Evolutionary conservation across 768 basidiomycete genomes (phyloP).

Genomic region (Russula emetica): DNA sequence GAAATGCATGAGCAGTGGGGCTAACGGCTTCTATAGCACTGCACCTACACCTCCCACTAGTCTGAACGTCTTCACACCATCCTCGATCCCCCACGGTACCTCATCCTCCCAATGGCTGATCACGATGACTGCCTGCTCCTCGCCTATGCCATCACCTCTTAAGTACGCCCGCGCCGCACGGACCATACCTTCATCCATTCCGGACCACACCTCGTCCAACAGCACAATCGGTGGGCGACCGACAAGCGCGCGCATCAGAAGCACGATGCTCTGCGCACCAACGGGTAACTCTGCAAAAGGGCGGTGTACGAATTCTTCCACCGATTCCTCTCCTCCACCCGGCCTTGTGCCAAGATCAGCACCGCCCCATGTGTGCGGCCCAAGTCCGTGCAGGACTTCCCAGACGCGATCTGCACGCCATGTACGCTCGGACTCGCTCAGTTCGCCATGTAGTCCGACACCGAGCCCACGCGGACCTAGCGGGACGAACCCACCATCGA

Average conservation of each 20-base stretch:
- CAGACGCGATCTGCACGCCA: slow-evolving; percentile 45
- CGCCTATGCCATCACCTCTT: slow-evolving; percentile 45
- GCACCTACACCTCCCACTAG: slow-evolving; percentile 38
- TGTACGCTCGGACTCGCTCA: slow-evolving; percentile 38
- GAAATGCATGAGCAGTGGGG: too few relatives aligned
- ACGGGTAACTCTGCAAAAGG: slow-evolving; percentile 62
- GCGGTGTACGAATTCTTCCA: slow-evolving; percentile 43
- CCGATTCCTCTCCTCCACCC: slow-evolving; percentile 17
- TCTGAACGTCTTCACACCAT: slow-evolving; percentile 44
- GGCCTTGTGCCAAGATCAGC: slow-evolving; percentile 3
- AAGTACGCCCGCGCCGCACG: slow-evolving; percentile 59
- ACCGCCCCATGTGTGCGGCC: slow-evolving; percentile 50
- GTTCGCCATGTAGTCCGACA: slow-evolving; percentile 37
- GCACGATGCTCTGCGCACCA: slow-evolving; percentile 73
- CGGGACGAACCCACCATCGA: slow-evolving; percentile 76
- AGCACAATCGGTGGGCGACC: slow-evolving; percentile 68
- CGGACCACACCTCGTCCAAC: slow-evolving; percentile 90
- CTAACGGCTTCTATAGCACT: neutral
- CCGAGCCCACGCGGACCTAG: slow-evolving; percentile 44
- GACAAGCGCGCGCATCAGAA: slow-evolving; percentile 85
- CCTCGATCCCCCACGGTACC: slow-evolving; percentile 69
- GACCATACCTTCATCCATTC: slow-evolving; percentile 84
- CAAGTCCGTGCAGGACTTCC: slow-evolving; percentile 61
- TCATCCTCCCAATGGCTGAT: slow-evolving; percentile 92
- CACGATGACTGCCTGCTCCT: slow-evolving; percentile 73